These are phyloP conservation scores for Pichia sp. DNA, from an alignment of 1,139 yeast species.

Conservation along the genomic window DNA sequence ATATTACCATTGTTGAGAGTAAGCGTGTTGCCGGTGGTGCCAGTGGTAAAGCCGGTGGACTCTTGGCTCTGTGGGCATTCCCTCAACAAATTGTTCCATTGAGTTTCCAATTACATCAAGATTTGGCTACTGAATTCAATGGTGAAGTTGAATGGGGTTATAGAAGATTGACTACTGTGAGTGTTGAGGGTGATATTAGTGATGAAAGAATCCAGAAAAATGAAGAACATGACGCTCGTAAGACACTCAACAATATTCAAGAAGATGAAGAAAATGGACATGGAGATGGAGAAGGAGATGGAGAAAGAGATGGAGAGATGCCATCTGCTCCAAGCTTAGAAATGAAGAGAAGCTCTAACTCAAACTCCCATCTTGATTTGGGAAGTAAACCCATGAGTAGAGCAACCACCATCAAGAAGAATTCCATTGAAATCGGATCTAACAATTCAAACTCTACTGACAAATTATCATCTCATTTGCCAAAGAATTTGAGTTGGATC, in stretches of 20 bases:
- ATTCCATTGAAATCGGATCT: constrained; percentile 32
- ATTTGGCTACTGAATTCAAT: constrained; percentile 66
- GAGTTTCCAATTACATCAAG: constrained; percentile 79
- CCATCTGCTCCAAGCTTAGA: too few relatives aligned
- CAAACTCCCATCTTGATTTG: constrained; percentile 7
- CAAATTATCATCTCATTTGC: constrained; percentile 35
- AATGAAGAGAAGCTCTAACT: constrained; percentile 7
- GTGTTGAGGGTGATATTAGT: constrained; percentile 73
- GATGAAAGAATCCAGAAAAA: constrained; percentile 13
- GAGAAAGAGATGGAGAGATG: background rate
- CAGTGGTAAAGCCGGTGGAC: constrained; percentile 95
- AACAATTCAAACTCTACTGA: constrained; percentile 20
- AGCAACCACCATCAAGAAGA: constrained; percentile 32
- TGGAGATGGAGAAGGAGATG: constrained; percentile 13
- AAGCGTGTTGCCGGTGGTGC: constrained; percentile 97
- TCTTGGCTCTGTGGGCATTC: constrained; percentile 92
- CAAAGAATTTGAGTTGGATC: constrained; percentile 79
- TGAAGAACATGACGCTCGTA: constrained; percentile 1
- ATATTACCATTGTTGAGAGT: constrained; percentile 83
- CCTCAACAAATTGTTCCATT: constrained; percentile 92
- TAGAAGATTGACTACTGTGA: constrained; percentile 78
- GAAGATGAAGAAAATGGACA: constrained; percentile 6
- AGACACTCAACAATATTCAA: constrained; percentile 7
- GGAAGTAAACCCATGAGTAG: constrained; percentile 21
- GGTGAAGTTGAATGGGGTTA: constrained; percentile 93